phyloP scores from a whole-genome alignment of 352 stramenopile species.

The Globisporangium middletonii region DNA sequence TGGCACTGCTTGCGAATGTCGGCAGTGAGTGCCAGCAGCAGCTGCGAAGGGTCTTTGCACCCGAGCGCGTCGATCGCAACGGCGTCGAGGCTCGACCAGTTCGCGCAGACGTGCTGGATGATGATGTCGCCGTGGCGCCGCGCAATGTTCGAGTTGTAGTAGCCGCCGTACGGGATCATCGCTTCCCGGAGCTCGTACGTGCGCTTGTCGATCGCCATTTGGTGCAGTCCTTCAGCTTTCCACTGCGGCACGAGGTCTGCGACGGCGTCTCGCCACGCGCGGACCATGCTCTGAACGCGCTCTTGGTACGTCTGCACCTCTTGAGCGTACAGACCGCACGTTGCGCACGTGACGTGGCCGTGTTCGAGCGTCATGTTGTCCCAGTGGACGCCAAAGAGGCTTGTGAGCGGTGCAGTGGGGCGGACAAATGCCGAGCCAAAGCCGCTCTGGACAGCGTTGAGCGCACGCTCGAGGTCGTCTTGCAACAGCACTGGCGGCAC shows the following conservation, averaged over 20 bases:
- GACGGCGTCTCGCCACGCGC: conserved; percentile 35
- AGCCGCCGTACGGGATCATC: conserved; percentile 52
- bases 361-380: conserved; percentile 42
- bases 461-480: neutral
- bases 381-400: conserved; percentile 57
- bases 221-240: conserved; percentile 46
- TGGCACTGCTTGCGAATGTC: conserved; percentile 53
- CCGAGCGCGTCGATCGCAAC: conserved; percentile 39
- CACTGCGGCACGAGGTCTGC: conserved; percentile 24
- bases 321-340: conserved; percentile 39
- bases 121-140: conserved; percentile 51
- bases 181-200: conserved; percentile 54
- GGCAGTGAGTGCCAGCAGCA: conserved; percentile 36
- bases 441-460: conserved; percentile 11
- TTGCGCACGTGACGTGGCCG: conserved; percentile 25
- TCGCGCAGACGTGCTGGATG: conserved; percentile 48
- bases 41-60: conserved; percentile 34
- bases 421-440: conserved; percentile 9
- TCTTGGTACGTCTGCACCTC: conserved; percentile 40
- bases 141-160: conserved; percentile 49
- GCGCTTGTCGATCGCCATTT: conserved; percentile 54
- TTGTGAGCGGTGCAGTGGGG: conserved; percentile 23
- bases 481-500: neutral
- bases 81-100: conserved; percentile 33
- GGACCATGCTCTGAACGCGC: conserved; percentile 36